Evolutionary conservation across 148 eudicot species (phyloP).

Genomic region (Chenopodium album): DNA sequence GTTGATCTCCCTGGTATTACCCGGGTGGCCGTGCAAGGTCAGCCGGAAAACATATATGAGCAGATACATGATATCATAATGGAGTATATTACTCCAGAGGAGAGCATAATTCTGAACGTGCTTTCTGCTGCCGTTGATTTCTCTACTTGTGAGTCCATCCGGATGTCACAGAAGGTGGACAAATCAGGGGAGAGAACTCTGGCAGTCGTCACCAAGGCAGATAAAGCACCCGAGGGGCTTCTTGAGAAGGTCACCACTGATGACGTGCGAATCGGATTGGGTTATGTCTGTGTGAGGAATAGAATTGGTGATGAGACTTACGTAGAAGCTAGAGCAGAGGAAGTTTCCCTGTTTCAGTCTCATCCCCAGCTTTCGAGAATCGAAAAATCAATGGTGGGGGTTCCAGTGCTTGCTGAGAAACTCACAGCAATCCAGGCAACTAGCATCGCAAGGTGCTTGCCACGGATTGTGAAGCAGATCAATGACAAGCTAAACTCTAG

Average conservation of each 20-base stretch:
- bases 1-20: conserved; percentile 43
- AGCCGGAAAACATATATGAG: conserved; percentile 32
- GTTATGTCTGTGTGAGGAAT: conserved; percentile 37
- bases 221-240: conserved; percentile 36
- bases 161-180: conserved; percentile 39
- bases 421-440: conserved; percentile 46
- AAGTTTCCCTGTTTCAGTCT: conserved; percentile 18
- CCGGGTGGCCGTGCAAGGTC: conserved; percentile 31
- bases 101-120: conserved; percentile 36
- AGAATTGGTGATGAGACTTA: conserved; percentile 34
- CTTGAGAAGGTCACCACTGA: conserved; percentile 33
- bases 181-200: conserved; percentile 36
- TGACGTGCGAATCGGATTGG: conserved; percentile 32
- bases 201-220: conserved; percentile 38
- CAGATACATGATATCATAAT: conserved; percentile 26
- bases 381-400: conserved; percentile 50
- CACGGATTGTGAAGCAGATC: conserved; percentile 44
- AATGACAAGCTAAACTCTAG: conserved; percentile 36
- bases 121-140: conserved; percentile 35
- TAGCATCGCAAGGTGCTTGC: conserved; percentile 45
- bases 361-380: conserved; percentile 29
- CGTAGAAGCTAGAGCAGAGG: conserved; percentile 29
- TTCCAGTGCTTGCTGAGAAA: conserved; percentile 51
- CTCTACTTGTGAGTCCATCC: conserved; percentile 36
- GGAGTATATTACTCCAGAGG: conserved; percentile 33